Percentiles rank a stretch among this genome's conserved stretches.
Evolutionary conservation across 345 rosid genomes (phyloP).

Genomic region (Diplotaxis tenuifolia): DNA sequence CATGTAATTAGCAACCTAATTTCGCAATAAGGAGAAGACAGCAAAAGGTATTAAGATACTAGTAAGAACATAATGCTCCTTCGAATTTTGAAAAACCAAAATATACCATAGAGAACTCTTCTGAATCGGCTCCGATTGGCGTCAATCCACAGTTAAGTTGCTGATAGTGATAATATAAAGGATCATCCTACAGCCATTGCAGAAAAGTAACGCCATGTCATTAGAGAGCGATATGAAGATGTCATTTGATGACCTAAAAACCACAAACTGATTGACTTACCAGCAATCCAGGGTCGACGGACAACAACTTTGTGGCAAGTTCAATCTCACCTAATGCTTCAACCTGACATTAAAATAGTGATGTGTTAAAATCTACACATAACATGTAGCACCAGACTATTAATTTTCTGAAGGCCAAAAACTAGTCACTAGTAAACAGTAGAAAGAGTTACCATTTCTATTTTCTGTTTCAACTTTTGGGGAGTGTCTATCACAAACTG

Average conservation of each 20-base stretch:
- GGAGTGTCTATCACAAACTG: conserved; percentile 84
- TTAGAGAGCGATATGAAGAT: not conserved
- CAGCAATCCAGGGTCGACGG: conserved; percentile 47
- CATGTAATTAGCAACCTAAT: conserved; percentile 67
- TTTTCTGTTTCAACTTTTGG: conserved; percentile 72
- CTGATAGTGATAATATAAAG: conserved; percentile 58
- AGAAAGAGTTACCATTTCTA: conserved; percentile 67
- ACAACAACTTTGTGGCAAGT: conserved; percentile 76
- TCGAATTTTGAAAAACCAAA: no score
- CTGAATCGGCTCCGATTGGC: conserved; percentile 59
- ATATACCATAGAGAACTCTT: conserved; percentile 67
- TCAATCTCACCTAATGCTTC: conserved; percentile 91
- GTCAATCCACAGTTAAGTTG: conserved; percentile 67
- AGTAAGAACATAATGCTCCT: no score
- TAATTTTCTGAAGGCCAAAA: conserved; percentile 3
- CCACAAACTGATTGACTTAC: conserved; percentile 36
- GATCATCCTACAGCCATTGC: conserved; percentile 63
- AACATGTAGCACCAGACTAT: not conserved
- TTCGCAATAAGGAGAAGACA: conserved; percentile 15
- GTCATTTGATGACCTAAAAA: conserved; percentile 1
- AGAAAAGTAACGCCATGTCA: not conserved
- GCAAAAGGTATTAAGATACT: no score
- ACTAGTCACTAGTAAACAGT: conserved; percentile 9
- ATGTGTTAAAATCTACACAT: conserved; percentile 5
- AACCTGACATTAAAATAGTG: conserved; percentile 49